Base-by-base conservation (phyloP, 1,284 basidiomycete species). In the Hymenochaete sp. region DNA sequence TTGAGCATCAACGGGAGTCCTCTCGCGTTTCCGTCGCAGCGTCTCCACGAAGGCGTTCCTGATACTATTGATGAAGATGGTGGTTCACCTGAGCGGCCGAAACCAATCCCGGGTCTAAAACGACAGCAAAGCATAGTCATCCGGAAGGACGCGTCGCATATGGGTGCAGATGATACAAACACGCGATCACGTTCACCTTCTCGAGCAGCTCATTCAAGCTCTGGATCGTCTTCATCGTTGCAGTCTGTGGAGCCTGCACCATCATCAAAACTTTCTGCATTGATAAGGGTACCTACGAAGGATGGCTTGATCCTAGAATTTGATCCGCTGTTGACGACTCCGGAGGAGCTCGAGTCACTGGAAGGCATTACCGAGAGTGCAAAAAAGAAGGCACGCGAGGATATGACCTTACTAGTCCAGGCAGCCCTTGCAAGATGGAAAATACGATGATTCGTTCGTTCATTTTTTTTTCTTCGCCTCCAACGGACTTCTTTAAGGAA, bases 271-370 rank as follows among this genome's bases (percentile, higher is more conserved):
- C 57, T 57, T 28, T 67, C 67, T 2, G 70, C 74, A 10, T 68
- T 77, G 21, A 77, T 86, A 4, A 75, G 80, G 1, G 77, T 87
- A 13, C 77, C 81, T 3, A 87, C 80, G 0, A 75, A 72, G 44
- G 82, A 85, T 53, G 85, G 84, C 0, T 79, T 81, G 54, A 58
- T 83, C 9, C 67, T 89, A n/a, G 82, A 85, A 61, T 85, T 89
- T 53, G 80, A 88, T 54, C 82, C 85, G 4, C 62, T 87, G 36
- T 68, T 71, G 42, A 82, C 83, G 1, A 80, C 80, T 0, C 82
- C 82, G 0, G 67, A 71, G 2, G 68, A 79, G 35, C 63, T 88
- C 28, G 82, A 87, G 53, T 75, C 73, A 35, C 65, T 88, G 9
- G 78, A 83, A 48, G 83, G 82, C 3, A 82, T 88, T 47, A 75